phyloP scores from a whole-genome alignment of 2,329 filamentous ascomycete genomes.

The Zymoseptoria tritici region DNA sequence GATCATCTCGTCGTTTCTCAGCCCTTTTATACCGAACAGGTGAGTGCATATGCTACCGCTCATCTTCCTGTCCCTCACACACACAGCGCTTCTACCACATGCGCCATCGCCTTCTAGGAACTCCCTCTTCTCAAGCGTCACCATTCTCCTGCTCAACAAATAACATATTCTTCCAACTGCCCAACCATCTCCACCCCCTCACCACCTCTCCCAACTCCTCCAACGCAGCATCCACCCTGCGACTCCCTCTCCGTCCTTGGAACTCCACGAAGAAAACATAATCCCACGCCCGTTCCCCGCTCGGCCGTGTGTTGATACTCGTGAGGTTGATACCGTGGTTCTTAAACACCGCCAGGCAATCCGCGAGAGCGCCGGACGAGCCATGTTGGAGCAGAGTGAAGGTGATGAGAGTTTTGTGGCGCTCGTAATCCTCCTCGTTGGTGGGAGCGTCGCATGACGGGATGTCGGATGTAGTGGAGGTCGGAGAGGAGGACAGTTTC shows the following conservation, averaged over 20 bases:
- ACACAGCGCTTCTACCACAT: too few species aligned
- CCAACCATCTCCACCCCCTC: slow-evolving; percentile 53
- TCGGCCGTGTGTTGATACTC: slow-evolving; percentile 81
- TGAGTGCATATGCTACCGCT: too few species aligned
- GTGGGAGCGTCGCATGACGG: neutral
- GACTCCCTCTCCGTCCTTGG: slow-evolving; percentile 53
- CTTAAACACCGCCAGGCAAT: slow-evolving; percentile 72
- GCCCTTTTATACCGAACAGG: neutral
- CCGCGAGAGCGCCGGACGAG: slow-evolving; percentile 72
- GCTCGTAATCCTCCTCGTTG: slow-evolving; percentile 2
- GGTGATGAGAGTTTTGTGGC: slow-evolving; percentile 64
- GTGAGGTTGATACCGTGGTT: slow-evolving; percentile 70
- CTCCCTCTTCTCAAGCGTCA: too few species aligned
- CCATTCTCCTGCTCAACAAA: too few species aligned
- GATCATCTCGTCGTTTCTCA: neutral
- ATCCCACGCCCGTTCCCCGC: slow-evolving; percentile 67
- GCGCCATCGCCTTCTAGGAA: too few species aligned
- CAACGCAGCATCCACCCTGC: slow-evolving; percentile 54
- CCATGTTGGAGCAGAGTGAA: slow-evolving; percentile 71
- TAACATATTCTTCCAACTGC: slow-evolving; percentile 21
- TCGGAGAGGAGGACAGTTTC: slow-evolving; percentile 68
- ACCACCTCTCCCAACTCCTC: slow-evolving; percentile 51
- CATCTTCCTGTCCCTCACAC: too few species aligned
- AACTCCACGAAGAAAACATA: slow-evolving; percentile 96
- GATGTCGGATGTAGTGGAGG: slow-evolving; percentile 40